Evolutionary conservation across 2,329 filamentous ascomycete species (phyloP).

Genomic region (Calonectria hongkongensis): DNA sequence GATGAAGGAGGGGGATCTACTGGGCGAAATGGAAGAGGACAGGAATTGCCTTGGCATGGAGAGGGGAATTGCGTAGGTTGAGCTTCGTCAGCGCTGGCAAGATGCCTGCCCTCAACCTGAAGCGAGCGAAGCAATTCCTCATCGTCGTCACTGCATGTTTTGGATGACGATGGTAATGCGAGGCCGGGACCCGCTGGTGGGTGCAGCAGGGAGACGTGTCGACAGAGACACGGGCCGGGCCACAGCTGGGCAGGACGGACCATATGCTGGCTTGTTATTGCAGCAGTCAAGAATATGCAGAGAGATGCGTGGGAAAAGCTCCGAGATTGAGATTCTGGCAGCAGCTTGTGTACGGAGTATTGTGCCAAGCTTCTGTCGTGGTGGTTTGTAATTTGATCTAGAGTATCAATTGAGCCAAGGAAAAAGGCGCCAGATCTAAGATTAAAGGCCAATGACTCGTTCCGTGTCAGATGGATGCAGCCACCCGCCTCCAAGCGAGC

Average conservation of each 20-base stretch:
- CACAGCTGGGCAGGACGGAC: not conserved
- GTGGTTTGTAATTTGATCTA: not conserved
- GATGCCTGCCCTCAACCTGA: not conserved
- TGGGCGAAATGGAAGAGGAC: not conserved
- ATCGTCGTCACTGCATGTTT: not conserved
- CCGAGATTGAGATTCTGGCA: not conserved
- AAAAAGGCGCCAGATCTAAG: not conserved
- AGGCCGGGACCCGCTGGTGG: not conserved
- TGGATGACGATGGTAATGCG: constrained; percentile 19
- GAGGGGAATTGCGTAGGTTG: not conserved
- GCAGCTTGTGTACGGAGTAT: not conserved
- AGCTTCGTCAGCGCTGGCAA: not conserved
- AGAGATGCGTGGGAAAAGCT: not conserved
- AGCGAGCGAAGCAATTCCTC: constrained; percentile 14
- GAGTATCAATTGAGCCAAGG: not conserved
- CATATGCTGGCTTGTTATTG: constrained; percentile 1
- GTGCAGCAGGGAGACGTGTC: constrained; percentile 14
- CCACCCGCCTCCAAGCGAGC: constrained; percentile 3
- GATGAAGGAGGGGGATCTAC: constrained; percentile 12
- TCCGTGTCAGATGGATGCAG: constrained; percentile 11
- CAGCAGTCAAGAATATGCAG: not conserved
- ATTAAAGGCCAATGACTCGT: not conserved
- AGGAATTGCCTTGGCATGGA: not conserved
- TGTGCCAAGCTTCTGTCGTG: constrained; percentile 13
- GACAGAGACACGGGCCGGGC: constrained; percentile 13